These are phyloP conservation scores for Ganoderma meredithae DNA, from an alignment of 1,284 basidiomycete genomes.

Conservation along the genomic window DNA sequence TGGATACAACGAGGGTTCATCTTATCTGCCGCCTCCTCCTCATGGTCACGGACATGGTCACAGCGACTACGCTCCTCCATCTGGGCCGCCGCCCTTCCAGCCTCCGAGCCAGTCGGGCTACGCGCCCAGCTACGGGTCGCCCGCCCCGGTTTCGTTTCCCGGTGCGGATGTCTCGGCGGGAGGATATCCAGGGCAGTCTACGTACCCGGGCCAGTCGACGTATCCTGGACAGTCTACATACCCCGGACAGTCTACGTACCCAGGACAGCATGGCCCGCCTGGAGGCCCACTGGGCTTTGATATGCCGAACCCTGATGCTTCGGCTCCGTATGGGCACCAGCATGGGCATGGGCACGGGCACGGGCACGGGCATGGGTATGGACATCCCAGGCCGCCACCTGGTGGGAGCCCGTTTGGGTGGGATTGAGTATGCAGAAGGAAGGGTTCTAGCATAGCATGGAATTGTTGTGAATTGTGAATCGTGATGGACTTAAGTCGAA, in stretches of 20 bases:
- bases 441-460: neutral
- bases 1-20: conserved; percentile 20
- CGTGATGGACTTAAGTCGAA: neutral
- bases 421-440: conserved; percentile 4
- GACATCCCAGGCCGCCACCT: conserved; percentile 19
- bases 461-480: neutral
- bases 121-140: conserved; percentile 31
- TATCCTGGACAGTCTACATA: conserved; percentile 22
- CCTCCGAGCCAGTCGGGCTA: conserved; percentile 19
- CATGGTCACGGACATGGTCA: conserved; percentile 1
- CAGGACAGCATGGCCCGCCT: conserved; percentile 11
- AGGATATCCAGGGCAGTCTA: conserved; percentile 9
- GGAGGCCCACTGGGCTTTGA: conserved; percentile 32
- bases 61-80: conserved; percentile 17
- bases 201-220: conserved; percentile 26
- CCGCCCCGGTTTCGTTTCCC: conserved; percentile 27
- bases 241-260: conserved; percentile 22
- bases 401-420: conserved; percentile 35
- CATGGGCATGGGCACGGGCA: conserved; percentile 18
- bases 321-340: conserved; percentile 19
- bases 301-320: conserved; percentile 29
- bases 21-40: conserved; percentile 16
- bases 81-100: conserved; percentile 10
- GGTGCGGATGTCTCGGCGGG: conserved; percentile 18
- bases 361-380: conserved; percentile 15